A percentile compares a stretch with the other conserved stretches of the same genome.
Conservation (phyloP, 805 yeast species). For the Saturnispora bothae region DNA sequence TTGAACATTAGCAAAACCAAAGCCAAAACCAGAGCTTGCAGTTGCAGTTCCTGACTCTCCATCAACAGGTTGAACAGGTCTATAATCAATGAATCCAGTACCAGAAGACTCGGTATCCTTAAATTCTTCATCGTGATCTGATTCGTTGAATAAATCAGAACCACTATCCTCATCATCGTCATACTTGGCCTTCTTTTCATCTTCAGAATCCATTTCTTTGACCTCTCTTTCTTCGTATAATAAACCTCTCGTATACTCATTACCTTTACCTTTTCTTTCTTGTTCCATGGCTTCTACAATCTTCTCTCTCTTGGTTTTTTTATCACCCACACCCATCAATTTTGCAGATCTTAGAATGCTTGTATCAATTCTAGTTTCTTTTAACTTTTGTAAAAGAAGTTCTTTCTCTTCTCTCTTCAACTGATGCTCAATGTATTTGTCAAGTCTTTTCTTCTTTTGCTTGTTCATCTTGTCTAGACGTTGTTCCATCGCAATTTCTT, state of each 20-base stretch:
- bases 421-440: slow-evolving; percentile 88
- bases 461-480: slow-evolving; percentile 60
- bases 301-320: slow-evolving; percentile 52
- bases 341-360: slow-evolving; percentile 61
- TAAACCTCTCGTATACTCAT: slow-evolving; percentile 48
- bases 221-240: slow-evolving; percentile 61
- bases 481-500: slow-evolving; percentile 46
- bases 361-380: slow-evolving; percentile 61
- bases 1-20: slow-evolving; percentile 50
- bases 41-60: slow-evolving; percentile 1
- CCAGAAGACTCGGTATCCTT: slow-evolving; percentile 28
- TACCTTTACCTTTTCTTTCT: slow-evolving; percentile 63
- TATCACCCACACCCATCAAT: slow-evolving; percentile 58
- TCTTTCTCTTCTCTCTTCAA: slow-evolving; percentile 81
- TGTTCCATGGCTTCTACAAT: slow-evolving; percentile 64
- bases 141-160: slow-evolving; percentile 6
- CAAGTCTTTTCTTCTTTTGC: slow-evolving; percentile 68
- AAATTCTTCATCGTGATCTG: slow-evolving; percentile 11
- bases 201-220: slow-evolving; percentile 30
- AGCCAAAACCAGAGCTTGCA: slow-evolving; percentile 59
- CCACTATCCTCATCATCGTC: slow-evolving; percentile 21
- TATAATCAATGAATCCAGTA: slow-evolving; percentile 51
- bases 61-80: slow-evolving; percentile 41
- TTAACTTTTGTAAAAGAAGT: slow-evolving; percentile 59
- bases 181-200: slow-evolving; percentile 22